Evolutionary conservation across 441 rosid species (phyloP).

Genomic region (Kokia cookei): DNA sequence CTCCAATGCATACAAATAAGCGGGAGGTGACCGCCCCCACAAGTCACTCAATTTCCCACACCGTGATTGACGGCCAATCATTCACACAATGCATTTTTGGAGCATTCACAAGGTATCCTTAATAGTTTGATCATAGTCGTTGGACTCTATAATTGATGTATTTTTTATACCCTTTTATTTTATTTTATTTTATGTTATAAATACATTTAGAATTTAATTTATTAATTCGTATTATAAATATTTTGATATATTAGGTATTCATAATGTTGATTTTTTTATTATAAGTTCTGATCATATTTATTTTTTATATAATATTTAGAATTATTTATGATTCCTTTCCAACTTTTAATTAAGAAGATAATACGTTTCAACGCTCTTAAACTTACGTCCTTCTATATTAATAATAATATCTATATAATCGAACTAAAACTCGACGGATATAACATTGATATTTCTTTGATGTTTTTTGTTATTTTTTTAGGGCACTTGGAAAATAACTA

Average conservation of each 20-base stretch:
- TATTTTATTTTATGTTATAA: too few species aligned
- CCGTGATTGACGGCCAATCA: slow-evolving; percentile 38
- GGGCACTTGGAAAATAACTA: neutral
- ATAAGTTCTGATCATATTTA: slow-evolving; percentile 31
- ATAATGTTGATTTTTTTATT: too few species aligned
- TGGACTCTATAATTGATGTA: neutral
- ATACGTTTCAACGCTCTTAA: too few species aligned
- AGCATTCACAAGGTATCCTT: slow-evolving; percentile 4
- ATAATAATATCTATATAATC: too few species aligned
- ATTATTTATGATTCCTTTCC: neutral
- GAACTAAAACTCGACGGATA: too few species aligned
- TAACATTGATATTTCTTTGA: too few species aligned
- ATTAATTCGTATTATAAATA: too few species aligned
- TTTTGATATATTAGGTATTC: too few species aligned
- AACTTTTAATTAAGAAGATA: too few species aligned
- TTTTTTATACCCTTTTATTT: neutral
- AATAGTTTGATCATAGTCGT: neutral
- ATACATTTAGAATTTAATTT: too few species aligned
- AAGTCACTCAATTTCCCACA: slow-evolving; percentile 23
- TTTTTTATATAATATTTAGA: slow-evolving; percentile 27
- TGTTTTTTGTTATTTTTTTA: too few species aligned
- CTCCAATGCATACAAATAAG: neutral
- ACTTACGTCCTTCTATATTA: too few species aligned
- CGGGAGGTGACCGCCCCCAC: slow-evolving; percentile 8
- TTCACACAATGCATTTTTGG: neutral